Percentiles rank a stretch among this genome's conserved stretches.
Conservation (phyloP, 2,329 filamentous ascomycete species). For the Cladophialophora yegresii region DNA sequence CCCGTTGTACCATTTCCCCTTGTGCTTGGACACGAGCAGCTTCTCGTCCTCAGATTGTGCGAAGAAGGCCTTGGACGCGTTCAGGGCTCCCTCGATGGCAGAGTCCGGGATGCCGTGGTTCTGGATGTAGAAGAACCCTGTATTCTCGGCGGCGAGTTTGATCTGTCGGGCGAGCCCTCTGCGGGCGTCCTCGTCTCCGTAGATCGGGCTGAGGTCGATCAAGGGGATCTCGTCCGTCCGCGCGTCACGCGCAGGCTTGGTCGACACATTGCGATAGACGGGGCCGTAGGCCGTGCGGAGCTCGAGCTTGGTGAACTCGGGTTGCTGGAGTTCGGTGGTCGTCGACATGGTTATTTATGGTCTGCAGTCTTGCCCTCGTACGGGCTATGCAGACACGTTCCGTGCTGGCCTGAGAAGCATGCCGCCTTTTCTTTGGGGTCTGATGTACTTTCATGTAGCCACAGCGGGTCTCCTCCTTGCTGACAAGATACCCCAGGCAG, state of each 20-base stretch:
- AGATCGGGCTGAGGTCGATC: constrained; percentile 53
- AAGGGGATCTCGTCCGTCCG: constrained; percentile 55
- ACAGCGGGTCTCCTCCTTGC: neutral
- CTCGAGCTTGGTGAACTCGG: constrained; percentile 42
- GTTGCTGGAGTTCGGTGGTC: constrained; percentile 8
- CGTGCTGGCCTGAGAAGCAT: neutral
- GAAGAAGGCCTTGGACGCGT: constrained; percentile 49
- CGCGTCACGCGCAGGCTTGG: constrained; percentile 46
- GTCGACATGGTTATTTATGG: constrained; percentile 19
- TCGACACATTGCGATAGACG: constrained; percentile 49
- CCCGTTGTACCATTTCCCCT: constrained; percentile 43
- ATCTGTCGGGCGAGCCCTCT: constrained; percentile 48
- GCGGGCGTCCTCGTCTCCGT: constrained; percentile 42
- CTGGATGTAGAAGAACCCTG: constrained; percentile 53
- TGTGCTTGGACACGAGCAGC: constrained; percentile 51
- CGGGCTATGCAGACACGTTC: neutral
- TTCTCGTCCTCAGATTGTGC: constrained; percentile 51
- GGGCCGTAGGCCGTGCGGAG: constrained; percentile 50
- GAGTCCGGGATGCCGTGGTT: constrained; percentile 49
- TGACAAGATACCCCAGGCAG: constrained; percentile 4
- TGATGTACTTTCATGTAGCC: neutral
- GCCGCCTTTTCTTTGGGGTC: neutral
- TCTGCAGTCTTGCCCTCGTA: too few relatives aligned
- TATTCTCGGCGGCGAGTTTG: constrained; percentile 52
- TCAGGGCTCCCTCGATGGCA: constrained; percentile 49